Base-by-base conservation (phyloP, 177 flowering plant genomes). In the Vitis hybrid region DNA sequence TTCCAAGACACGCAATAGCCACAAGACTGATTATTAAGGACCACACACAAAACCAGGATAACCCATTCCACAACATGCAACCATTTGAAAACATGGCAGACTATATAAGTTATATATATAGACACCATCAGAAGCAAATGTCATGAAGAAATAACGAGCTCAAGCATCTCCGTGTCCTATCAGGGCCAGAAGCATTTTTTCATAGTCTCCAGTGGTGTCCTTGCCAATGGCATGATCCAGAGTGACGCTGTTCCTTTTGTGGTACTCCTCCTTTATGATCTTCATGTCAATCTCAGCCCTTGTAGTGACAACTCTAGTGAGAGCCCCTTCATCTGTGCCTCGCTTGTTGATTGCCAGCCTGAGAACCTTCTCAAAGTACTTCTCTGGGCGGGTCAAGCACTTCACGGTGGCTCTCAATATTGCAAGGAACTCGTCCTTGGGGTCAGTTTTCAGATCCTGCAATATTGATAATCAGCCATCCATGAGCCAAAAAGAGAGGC, bases 201-300 rank as follows among this genome's bases (percentile, higher is more conserved):
- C 88, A 66, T 91, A 94, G 70, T 92, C 93, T 52, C 97, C 97
- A 12, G 72, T 49, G 2, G 98, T 91, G 81, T 92, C 98, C 60
- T 75, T 78, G 58, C n/a, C 77, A 61, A 94, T 84, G 69, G 95
- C 95, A 5, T 69, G 73, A 14, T 87, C 95, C 52, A 94, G 84
- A 15, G 89, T 83, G 66, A 86, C 75, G 48, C 91, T 91, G 88
- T 77, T 91, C 75, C 94, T 84, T 19, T 68, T 70, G 52, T 83
- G 69, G 73, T 89, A 92, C 68, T 82, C 85, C 0, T 88, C 92
- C 64, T 71, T 83, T 26, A 94, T 89, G 48, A 72, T 60, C 78
- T 87, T 81, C 93, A 94, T 63, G 82, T 91, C 97, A 10, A 89
- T 82, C 81, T 92, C 98, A 3, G 98, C 94, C 40, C 97, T 84